Evolutionary conservation across 2,329 filamentous ascomycete species (phyloP), one percentile per base, ranked within the genome.

Genomic region (Ustulina deusta): DNA sequence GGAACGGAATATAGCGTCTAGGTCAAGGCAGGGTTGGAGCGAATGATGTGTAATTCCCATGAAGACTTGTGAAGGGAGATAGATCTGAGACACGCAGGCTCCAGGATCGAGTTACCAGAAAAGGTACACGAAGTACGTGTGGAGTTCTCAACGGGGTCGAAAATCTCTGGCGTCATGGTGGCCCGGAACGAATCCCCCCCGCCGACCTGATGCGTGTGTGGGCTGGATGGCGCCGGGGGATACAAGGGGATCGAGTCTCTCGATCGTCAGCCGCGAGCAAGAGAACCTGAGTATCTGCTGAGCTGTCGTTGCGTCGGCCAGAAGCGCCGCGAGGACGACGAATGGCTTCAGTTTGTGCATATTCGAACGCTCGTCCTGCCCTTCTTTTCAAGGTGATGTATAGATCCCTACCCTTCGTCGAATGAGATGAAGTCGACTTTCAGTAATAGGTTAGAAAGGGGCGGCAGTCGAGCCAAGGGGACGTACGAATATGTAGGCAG

Each of bases 221-320:
- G 69, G 22, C 72, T 71, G 75, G 63, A 67, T 65, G 60, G 70
- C 73, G 48, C 75, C 74, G 3, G 75, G 74, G 56, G 74, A 71
- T 20, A 75, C 75, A 38, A 77, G 59, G 17, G 75, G 75, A 66
- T 77, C 75, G 65, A 75, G 72, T 6, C 75, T 74, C 67, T 79
- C 76, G 66, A 79, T 74, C 29, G 74, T 75, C 56, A 79, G 73
- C 67, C 75, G 76, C 11, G 76, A 78, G 71, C 77, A 79, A 52
- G 73, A 75, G 61, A 78, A 78, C 32, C 77, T 74, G 71, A 79
- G 78, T 71, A 79, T 74, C 66, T 77, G 75, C 68, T 78, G 77
- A 7, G 75, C 77, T 9, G 73, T 68, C 38, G 62, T 72, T 1
- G 6, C 36, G 15, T 62, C 60, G n/a, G 15, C 38, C 48, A 73